Conservation (phyloP, 495 filamentous ascomycete genomes). For the Cenococcum geophilum region DNA sequence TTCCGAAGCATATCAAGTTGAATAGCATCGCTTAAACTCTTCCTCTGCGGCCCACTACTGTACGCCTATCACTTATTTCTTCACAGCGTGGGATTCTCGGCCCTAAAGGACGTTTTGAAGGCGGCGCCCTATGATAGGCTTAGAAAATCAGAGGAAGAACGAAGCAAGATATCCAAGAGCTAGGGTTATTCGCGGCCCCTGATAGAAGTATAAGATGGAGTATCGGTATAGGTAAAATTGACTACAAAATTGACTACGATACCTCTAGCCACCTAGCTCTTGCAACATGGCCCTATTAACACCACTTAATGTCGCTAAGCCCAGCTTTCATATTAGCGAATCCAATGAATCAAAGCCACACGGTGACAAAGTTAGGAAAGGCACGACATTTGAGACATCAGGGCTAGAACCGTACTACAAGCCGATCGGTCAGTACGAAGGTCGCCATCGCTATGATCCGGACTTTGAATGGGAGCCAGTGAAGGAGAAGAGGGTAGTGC, state of each 20-base stretch:
- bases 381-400: constrained; percentile 25
- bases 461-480: constrained; percentile 61
- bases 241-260: too few relatives aligned
- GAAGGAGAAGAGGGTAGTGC: constrained; percentile 62
- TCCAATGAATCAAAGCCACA: not conserved
- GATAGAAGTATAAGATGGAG: too few relatives aligned
- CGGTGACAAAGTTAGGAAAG: constrained; percentile 7
- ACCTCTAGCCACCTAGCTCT: not conserved
- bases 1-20: not conserved
- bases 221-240: too few relatives aligned
- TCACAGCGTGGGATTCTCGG: not conserved
- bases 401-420: constrained; percentile 36
- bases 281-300: not conserved
- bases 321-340: constrained; percentile 1
- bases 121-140: not conserved
- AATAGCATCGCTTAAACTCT: not conserved
- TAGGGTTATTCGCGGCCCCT: too few relatives aligned
- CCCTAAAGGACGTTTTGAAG: not conserved
- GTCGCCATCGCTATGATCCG: constrained; percentile 69
- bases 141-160: too few relatives aligned
- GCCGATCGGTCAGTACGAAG: constrained; percentile 60
- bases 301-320: not conserved
- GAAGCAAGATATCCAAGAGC: too few relatives aligned
- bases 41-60: not conserved
- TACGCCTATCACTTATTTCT: not conserved